phyloP scores from a whole-genome alignment of 2,329 filamentous ascomycete genomes.

The Cladosporium oxysporum region DNA sequence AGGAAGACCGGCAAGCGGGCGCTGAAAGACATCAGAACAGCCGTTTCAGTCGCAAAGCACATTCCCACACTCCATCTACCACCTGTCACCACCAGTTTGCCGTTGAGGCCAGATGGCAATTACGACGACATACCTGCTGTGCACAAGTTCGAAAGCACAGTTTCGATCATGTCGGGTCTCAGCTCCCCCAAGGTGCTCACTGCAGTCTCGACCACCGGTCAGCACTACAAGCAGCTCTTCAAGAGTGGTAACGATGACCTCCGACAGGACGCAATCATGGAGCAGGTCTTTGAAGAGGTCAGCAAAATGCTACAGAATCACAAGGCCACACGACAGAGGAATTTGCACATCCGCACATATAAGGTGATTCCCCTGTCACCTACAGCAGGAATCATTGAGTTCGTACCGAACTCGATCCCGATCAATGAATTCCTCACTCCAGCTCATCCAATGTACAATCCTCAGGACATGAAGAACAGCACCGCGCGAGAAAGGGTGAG shows the following conservation, averaged over 20 bases:
- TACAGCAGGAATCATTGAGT: constrained; percentile 90
- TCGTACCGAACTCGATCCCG: constrained; percentile 89
- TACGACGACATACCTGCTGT: constrained; percentile 79
- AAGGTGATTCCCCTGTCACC: constrained; percentile 90
- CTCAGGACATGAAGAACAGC: constrained; percentile 74
- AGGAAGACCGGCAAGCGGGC: constrained; percentile 46
- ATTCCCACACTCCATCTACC: constrained; percentile 70
- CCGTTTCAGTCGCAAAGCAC: constrained; percentile 62
- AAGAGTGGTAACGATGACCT: constrained; percentile 96
- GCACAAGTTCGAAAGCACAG: constrained; percentile 68
- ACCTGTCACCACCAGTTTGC: constrained; percentile 84
- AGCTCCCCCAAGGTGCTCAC: constrained; percentile 94
- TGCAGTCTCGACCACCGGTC: constrained; percentile 74
- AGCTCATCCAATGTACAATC: constrained; percentile 83
- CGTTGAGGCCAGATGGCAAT: constrained; percentile 69
- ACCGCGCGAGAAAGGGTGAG: constrained; percentile 79
- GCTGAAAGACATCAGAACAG: constrained; percentile 65
- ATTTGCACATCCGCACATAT: constrained; percentile 90
- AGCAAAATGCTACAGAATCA: constrained; percentile 86
- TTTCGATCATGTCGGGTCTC: constrained; percentile 84
- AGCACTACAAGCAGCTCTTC: constrained; percentile 83
- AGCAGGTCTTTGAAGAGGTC: constrained; percentile 96
- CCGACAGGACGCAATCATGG: constrained; percentile 97
- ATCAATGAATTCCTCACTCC: constrained; percentile 90
- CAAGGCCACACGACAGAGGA: constrained; percentile 81